These are phyloP conservation scores for Monilinia vaccinii-corymbosi DNA, from an alignment of 2,329 filamentous ascomycete genomes.

Conservation along the genomic window DNA sequence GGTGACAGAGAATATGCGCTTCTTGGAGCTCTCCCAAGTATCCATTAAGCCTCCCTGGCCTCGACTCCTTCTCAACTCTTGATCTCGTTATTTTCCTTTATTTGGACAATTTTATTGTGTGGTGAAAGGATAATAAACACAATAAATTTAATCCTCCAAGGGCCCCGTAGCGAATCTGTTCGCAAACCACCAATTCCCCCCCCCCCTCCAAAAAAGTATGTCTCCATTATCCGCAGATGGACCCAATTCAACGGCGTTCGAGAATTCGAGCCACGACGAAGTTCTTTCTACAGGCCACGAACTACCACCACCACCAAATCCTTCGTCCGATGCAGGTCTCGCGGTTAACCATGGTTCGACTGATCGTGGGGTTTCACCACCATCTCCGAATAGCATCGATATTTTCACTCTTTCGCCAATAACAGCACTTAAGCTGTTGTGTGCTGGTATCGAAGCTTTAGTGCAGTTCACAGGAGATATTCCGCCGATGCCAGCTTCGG, in stretches of 20 bases:
- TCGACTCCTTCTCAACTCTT: constrained; percentile 15
- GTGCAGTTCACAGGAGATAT: constrained; percentile 39
- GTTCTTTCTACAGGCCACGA: constrained; percentile 24
- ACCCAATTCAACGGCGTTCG: background rate
- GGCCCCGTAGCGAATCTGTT: background rate
- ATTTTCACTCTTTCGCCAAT: constrained; percentile 64
- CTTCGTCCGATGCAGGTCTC: constrained; percentile 26
- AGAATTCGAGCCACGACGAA: constrained; percentile 26
- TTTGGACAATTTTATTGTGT: constrained; percentile 5
- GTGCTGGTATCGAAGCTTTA: constrained; percentile 59
- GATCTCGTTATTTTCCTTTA: background rate
- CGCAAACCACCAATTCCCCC: background rate
- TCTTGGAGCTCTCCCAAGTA: constrained; percentile 14
- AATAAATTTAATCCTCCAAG: background rate
- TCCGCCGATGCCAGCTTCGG: constrained; percentile 67
- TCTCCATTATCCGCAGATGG: background rate
- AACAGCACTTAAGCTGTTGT: constrained; percentile 72
- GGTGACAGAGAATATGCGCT: constrained; percentile 26
- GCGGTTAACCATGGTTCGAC: constrained; percentile 19
- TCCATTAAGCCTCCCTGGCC: constrained; percentile 20
- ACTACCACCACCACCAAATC: constrained; percentile 27
- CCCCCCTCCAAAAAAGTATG: background rate
- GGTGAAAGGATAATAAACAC: background rate
- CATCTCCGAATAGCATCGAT: constrained; percentile 43
- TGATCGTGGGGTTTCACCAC: constrained; percentile 23